phyloP scores from a whole-genome alignment of 2,329 filamentous ascomycete genomes.

The Colletotrichum chlorophyti region DNA sequence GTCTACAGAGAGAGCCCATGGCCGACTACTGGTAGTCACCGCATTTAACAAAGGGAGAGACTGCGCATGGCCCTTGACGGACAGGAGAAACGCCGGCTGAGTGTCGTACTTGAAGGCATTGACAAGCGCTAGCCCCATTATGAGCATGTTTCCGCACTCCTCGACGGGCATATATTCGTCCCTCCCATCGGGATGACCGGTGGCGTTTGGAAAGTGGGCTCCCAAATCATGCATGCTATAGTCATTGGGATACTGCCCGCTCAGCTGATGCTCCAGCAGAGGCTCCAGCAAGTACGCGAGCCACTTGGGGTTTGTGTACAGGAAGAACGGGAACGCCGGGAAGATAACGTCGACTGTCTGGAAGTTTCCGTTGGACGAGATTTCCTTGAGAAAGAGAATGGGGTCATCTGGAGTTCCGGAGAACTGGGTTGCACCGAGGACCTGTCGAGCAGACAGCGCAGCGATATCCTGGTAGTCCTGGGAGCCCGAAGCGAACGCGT shows the following conservation, averaged over 20 bases:
- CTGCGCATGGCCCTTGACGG: slow-evolving; percentile 44
- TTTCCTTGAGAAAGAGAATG: slow-evolving; percentile 83
- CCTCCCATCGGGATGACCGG: slow-evolving; percentile 71
- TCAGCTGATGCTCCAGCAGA: slow-evolving; percentile 80
- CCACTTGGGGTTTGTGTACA: slow-evolving; percentile 85
- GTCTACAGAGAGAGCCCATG: slow-evolving; percentile 41
- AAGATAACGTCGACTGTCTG: slow-evolving; percentile 91
- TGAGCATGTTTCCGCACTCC: slow-evolving; percentile 78
- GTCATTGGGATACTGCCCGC: slow-evolving; percentile 83
- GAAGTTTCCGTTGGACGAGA: slow-evolving; percentile 83
- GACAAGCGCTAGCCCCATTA: slow-evolving; percentile 78
- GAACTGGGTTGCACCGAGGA: slow-evolving; percentile 80
- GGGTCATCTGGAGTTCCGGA: slow-evolving; percentile 74
- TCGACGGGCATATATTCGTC: slow-evolving; percentile 81
- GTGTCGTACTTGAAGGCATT: slow-evolving; percentile 74
- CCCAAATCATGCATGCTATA: slow-evolving; percentile 83
- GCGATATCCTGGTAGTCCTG: slow-evolving; percentile 80
- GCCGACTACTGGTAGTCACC: slow-evolving; percentile 37
- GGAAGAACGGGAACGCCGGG: slow-evolving; percentile 84
- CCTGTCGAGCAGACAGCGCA: slow-evolving; percentile 79
- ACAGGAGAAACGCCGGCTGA: slow-evolving; percentile 65
- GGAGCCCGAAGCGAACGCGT: slow-evolving; percentile 77
- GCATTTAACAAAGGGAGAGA: background rate
- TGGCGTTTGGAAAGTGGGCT: slow-evolving; percentile 76
- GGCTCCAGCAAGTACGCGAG: slow-evolving; percentile 81